Base-by-base conservation (phyloP, 2,329 filamentous ascomycete genomes). In the Cylindrodendrum hubeiense region DNA sequence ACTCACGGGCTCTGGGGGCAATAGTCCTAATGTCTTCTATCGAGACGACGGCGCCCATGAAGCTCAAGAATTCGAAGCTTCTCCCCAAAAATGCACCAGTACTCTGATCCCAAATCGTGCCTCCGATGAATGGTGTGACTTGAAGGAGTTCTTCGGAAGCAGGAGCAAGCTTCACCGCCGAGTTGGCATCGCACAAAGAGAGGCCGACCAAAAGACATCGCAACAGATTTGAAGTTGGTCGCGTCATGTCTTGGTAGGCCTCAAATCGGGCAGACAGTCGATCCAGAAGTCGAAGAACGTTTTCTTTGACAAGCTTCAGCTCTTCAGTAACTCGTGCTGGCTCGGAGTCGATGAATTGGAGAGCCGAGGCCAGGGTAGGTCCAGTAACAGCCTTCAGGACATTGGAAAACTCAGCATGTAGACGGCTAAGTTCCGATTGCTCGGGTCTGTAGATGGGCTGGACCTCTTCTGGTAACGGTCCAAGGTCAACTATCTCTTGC, bases 341-440 rank as follows among this genome's bases (percentile, higher is more conserved):
- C 50, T 71, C 66, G 19, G 67, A 70, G 7, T 71, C 73, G 19
- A 75, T 70, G 21, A 63, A 72, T 37, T 71, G 68, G 33, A 77
- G 74, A 1, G 79, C 79, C 0, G 75, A 73, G 37, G 81, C 77
- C 21, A 87, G 75, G 33, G 85, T 79, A 57, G 81, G 80, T 19
- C 84, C 82, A 22, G 90, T 80, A 17, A 91, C 80, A n/a, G 87
- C 84, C 66, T 90, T 91, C 43, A 97, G 80, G 26, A 97, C 80
- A 66, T 93, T 95, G 56, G 86, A 88, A 73, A 98, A 95, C 71
- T 98, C 94, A 9, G 91, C 91, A 71, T 98, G 94, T 4, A 98
- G 81, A 46, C 90, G 83, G 58, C 85, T 82, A 12, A 97, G 84
- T 70, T 93, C 87, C 0, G 92, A 94, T 1, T 81, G 78, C 13